These are phyloP conservation scores for Jackrogersella minutella DNA, from an alignment of 495 filamentous ascomycete genomes.

Conservation along the genomic window DNA sequence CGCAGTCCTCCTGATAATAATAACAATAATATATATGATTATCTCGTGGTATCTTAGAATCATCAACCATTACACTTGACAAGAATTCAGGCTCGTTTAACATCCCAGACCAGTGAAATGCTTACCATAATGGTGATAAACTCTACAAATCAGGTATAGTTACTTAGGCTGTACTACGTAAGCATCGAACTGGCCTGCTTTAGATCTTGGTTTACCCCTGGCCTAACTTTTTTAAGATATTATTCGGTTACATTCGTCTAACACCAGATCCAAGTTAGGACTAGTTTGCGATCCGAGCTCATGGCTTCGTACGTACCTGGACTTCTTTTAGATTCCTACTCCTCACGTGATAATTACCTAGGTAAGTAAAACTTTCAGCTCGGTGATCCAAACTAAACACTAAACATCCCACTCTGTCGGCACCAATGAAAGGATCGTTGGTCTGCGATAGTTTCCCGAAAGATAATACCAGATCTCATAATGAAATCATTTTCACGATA, in stretches of 20 bases:
- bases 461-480: too few relatives aligned
- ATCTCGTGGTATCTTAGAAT: too few relatives aligned
- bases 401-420: background rate
- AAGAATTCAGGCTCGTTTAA: too few relatives aligned
- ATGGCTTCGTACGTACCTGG: constrained; percentile 3
- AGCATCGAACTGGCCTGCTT: constrained; percentile 5
- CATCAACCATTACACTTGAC: too few relatives aligned
- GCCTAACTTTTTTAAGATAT: constrained; percentile 23
- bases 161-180: background rate
- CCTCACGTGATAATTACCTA: constrained; percentile 18
- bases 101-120: too few relatives aligned
- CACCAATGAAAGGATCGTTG: background rate
- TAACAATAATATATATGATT: too few relatives aligned
- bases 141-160: background rate
- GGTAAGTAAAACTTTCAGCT: constrained; percentile 9
- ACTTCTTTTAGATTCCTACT: background rate
- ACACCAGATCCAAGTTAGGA: constrained; percentile 8
- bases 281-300: constrained; percentile 37
- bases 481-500: too few relatives aligned
- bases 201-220: constrained; percentile 40
- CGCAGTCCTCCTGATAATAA: too few relatives aligned
- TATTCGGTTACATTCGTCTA: constrained; percentile 32
- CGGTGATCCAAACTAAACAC: background rate
- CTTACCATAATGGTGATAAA: too few relatives aligned
- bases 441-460: background rate